Conservation (phyloP, 2,329 filamentous ascomycete species). For the Alternaria infectoria region DNA sequence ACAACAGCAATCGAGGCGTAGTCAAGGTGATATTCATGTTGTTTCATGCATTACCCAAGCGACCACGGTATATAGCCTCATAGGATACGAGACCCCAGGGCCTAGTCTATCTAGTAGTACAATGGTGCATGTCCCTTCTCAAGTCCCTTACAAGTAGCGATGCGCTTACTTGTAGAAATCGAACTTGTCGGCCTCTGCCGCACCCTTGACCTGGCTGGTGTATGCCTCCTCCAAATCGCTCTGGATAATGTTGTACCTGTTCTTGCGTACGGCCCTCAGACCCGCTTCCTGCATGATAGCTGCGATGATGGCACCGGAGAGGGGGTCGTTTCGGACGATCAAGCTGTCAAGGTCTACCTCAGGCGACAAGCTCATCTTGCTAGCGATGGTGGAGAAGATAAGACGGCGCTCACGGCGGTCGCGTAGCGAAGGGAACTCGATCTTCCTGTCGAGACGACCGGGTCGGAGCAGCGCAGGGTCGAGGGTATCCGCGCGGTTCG, state of each 20-base stretch:
- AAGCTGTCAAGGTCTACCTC: slow-evolving; percentile 96
- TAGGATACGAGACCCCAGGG: background rate
- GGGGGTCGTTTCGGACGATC: slow-evolving; percentile 94
- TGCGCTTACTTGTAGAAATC: slow-evolving; percentile 64
- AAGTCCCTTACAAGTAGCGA: background rate
- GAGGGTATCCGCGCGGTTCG: slow-evolving; percentile 95
- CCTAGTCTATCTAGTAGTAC: slow-evolving; percentile 29
- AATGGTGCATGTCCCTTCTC: slow-evolving; percentile 13
- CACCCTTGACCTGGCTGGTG: slow-evolving; percentile 91
- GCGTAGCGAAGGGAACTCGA: slow-evolving; percentile 94
- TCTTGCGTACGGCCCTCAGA: slow-evolving; percentile 91
- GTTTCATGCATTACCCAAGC: background rate
- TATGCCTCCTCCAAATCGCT: slow-evolving; percentile 96
- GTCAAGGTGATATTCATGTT: background rate
- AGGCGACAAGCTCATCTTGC: slow-evolving; percentile 95
- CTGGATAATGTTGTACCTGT: slow-evolving; percentile 99
- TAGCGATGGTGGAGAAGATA: slow-evolving; percentile 96
- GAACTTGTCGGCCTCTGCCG: slow-evolving; percentile 74
- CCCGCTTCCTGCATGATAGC: slow-evolving; percentile 99
- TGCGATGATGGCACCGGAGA: slow-evolving; percentile 94
- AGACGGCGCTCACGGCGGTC: slow-evolving; percentile 93
- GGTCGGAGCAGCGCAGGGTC: slow-evolving; percentile 94
- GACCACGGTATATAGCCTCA: background rate
- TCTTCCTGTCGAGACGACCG: slow-evolving; percentile 95
- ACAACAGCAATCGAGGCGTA: background rate